Percentiles rank a stretch among this genome's conserved stretches.
phyloP scores from a whole-genome alignment of 164 flowering plant genomes.

The Saururus chinensis region DNA sequence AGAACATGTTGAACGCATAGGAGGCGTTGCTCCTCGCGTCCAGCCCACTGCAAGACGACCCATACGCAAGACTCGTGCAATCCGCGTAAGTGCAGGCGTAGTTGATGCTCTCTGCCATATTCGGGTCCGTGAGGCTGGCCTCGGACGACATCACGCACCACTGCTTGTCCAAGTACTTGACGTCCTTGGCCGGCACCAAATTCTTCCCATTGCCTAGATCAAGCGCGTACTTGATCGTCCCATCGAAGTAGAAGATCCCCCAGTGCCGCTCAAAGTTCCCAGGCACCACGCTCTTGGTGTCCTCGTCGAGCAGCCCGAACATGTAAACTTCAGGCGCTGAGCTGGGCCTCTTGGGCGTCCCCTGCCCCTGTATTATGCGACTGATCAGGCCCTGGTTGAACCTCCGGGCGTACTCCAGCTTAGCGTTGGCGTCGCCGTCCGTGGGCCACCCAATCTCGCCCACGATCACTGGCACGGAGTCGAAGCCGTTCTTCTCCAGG shows the following conservation, averaged over 20 bases:
- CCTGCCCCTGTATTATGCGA: slow-evolving; percentile 39
- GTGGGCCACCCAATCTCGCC: slow-evolving; percentile 98
- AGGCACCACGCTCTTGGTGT: slow-evolving; percentile 57
- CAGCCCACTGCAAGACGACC: slow-evolving; percentile 53
- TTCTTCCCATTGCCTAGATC: slow-evolving; percentile 27
- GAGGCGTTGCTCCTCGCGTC: slow-evolving; percentile 62
- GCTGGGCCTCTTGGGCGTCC: slow-evolving; percentile 55
- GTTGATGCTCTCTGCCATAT: slow-evolving; percentile 22
- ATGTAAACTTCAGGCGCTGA: slow-evolving; percentile 63
- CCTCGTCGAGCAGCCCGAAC: slow-evolving; percentile 72
- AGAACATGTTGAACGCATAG: slow-evolving; percentile 76
- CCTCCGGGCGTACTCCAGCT: slow-evolving; percentile 35
- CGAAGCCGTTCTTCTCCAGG: slow-evolving; percentile 71
- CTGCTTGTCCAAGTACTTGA: slow-evolving; percentile 40
- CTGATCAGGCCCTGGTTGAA: slow-evolving; percentile 73
- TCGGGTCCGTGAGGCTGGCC: slow-evolving; percentile 41
- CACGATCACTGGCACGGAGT: slow-evolving; percentile 46
- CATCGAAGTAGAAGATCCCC: slow-evolving; percentile 79
- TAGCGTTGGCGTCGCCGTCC: slow-evolving; percentile 64
- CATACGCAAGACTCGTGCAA: slow-evolving; percentile 74
- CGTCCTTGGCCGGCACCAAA: slow-evolving; percentile 60
- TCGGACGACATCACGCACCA: slow-evolving; percentile 83
- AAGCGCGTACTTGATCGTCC: slow-evolving; percentile 52
- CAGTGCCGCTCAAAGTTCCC: slow-evolving; percentile 95
- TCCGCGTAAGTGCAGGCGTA: slow-evolving; percentile 72